Percentiles rank a stretch among this genome's conserved stretches.
phyloP scores from a whole-genome alignment of 31 red algal species.

The Porphyra umbilicalis region DNA sequence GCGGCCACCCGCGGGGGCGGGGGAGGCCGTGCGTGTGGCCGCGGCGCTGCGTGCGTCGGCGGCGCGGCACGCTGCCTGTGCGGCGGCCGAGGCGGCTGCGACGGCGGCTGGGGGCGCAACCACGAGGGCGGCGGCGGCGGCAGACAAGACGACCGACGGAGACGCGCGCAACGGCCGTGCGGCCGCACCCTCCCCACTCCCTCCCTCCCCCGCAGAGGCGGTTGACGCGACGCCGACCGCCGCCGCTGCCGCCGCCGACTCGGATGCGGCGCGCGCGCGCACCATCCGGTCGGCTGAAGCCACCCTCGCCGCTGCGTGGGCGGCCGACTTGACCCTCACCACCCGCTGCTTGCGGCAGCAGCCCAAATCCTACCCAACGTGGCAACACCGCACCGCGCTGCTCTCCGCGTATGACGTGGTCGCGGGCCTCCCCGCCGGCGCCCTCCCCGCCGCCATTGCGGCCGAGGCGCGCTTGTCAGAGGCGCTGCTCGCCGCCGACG shows the following conservation, averaged over 20 bases:
- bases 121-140: too few relatives aligned
- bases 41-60: neutral
- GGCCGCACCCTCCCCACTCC: too few relatives aligned
- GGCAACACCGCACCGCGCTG: constrained; percentile 85
- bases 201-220: neutral
- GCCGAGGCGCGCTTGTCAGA: constrained; percentile 44
- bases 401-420: constrained; percentile 13
- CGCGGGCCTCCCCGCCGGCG: constrained; percentile 1
- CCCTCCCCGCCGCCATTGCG: constrained; percentile 15
- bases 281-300: constrained; percentile 49
- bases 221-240: neutral
- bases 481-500: constrained; percentile 71
- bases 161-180: neutral
- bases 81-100: neutral
- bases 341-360: constrained; percentile 45
- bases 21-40: neutral
- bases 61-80: neutral
- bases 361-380: constrained; percentile 87
- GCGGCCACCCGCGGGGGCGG: neutral
- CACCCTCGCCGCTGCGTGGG: constrained; percentile 12
- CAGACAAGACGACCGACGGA: neutral
- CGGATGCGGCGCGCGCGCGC: constrained; percentile 71
- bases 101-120: neutral
- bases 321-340: constrained; percentile 53
- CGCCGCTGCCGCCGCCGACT: constrained; percentile 39